Evolutionary conservation across 2,329 filamentous ascomycete genomes (phyloP).

Genomic region (Fusarium begoniae): DNA sequence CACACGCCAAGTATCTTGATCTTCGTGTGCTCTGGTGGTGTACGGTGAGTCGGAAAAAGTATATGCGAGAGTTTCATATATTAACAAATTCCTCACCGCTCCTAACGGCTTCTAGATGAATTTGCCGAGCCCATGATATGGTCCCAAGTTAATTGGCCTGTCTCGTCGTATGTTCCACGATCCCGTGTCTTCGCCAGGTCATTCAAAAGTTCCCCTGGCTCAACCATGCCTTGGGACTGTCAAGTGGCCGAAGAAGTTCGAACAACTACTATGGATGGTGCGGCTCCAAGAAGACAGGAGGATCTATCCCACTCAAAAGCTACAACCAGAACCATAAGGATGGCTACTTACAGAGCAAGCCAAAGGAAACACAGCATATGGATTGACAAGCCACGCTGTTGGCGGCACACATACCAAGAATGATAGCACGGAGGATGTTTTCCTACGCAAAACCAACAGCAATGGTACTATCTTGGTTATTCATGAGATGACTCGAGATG

Average conservation of each 20-base stretch:
- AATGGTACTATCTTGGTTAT: slow-evolving; percentile 37
- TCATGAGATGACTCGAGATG: slow-evolving; percentile 19
- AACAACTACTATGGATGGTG: slow-evolving; percentile 15
- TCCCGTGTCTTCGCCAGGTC: slow-evolving; percentile 45
- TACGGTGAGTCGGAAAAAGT: slow-evolving; percentile 37
- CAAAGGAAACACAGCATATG: slow-evolving; percentile 7
- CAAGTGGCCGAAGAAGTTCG: slow-evolving; percentile 25
- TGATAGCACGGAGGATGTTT: slow-evolving; percentile 37
- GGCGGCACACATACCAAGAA: slow-evolving; percentile 30
- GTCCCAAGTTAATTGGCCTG: slow-evolving; percentile 45
- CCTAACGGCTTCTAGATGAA: slow-evolving; percentile 25
- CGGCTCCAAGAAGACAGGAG: slow-evolving; percentile 12
- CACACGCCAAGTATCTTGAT: slow-evolving; percentile 39
- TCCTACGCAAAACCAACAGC: slow-evolving; percentile 28
- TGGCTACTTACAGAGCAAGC: slow-evolving; percentile 19
- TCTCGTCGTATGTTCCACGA: slow-evolving; percentile 47
- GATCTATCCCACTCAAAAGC: slow-evolving; percentile 28
- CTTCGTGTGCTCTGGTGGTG: slow-evolving; percentile 46
- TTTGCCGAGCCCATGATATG: slow-evolving; percentile 43
- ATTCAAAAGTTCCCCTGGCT: slow-evolving; percentile 43
- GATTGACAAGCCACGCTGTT: slow-evolving; percentile 26
- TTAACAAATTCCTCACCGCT: neutral
- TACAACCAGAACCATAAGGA: slow-evolving; percentile 19
- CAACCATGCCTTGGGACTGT: slow-evolving; percentile 44
- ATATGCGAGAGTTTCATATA: neutral